Base-by-base conservation (phyloP, 176 grass and related monocot species). In the Eragrostis nindensis region DNA sequence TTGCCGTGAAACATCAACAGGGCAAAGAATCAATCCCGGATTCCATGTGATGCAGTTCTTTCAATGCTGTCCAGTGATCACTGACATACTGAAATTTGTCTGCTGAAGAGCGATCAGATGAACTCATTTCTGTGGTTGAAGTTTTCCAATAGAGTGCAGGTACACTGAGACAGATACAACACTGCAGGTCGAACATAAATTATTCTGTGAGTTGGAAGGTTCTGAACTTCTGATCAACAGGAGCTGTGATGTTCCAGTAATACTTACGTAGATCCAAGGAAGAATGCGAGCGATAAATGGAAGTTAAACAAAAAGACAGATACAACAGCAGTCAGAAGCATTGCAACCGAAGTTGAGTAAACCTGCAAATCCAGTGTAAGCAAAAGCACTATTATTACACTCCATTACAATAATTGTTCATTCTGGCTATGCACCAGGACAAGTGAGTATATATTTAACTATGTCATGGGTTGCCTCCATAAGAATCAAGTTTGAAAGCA, bases 291-390 rank as follows among this genome's bases (percentile, higher is more conserved):
- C 32, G 90, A 90, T 36, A 95, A 59, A 73, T 79, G 90, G 79
- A 87, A 96, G 27, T 62, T 46, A 29, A 96, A 96, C 59, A 88
- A 70, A 62, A 86, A 86, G 48, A 88, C 82, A 0, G 90, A 96
- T 29, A 92, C 85, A 44, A 88, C 24, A 29, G 87, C 87, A 15
- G 93, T 92, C 60, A 96, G 40, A 52, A 96, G 86, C 87, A 96
- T 92, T 32, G 93, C 93, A 32, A 92, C 85, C 32, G 87, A 92
- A n/a, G 93, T 95, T 53, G 90, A 92, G 67, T 92, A 90, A 44
- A 95, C 90, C 93, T 90, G 89, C 22, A 68, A n/a, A 15, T 61
- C 18, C 64, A 88, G 16, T 39, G 67, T 52, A 13, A 65, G 29
- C 15, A 49, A 83, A 83, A 48, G 22, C 22, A 40, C 46, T 66